Percentiles rank a stretch among this genome's conserved stretches.
Evolutionary conservation across 164 flowering plant species (phyloP).

Genomic region (Dillenia turbinata): DNA sequence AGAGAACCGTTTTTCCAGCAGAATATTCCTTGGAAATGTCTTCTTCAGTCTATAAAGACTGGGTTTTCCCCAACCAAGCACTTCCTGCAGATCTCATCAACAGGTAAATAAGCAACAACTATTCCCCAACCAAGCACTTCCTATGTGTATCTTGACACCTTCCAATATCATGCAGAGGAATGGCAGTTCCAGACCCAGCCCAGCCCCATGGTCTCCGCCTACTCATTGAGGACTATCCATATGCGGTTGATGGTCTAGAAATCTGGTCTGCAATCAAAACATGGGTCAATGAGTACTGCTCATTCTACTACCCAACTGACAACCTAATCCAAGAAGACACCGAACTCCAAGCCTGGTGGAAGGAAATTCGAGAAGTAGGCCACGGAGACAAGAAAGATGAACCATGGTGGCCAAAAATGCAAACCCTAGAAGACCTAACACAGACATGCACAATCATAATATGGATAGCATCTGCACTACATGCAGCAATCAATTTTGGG

Average conservation of each 20-base stretch:
- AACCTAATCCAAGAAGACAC: conserved; percentile 27
- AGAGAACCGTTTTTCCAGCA: conserved; percentile 33
- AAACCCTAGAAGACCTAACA: conserved; percentile 23
- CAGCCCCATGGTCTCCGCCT: conserved; percentile 39
- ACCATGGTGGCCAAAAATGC: conserved; percentile 60
- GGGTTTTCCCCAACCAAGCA: conserved; percentile 52
- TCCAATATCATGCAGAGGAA: conserved; percentile 31
- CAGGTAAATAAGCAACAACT: conserved; percentile 23
- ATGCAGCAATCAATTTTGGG: conserved; percentile 50
- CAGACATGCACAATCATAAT: conserved; percentile 44
- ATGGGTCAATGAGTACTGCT: conserved; percentile 59
- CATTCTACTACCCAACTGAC: conserved; percentile 38
- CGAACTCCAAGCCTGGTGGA: conserved; percentile 68
- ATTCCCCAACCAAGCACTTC: neutral
- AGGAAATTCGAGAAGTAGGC: conserved; percentile 44
- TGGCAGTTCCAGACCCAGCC: conserved; percentile 40
- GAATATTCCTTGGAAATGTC: conserved; percentile 48
- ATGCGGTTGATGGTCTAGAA: conserved; percentile 57
- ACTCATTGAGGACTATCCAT: conserved; percentile 60
- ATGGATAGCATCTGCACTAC: conserved; percentile 50
- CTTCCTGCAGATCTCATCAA: conserved; percentile 53
- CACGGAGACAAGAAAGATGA: conserved; percentile 60
- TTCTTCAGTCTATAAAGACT: conserved; percentile 32
- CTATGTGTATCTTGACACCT: neutral
- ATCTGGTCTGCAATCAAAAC: conserved; percentile 51